phyloP scores from a whole-genome alignment of 2,329 filamentous ascomycete genomes.

The Emmonsia crescens region DNA sequence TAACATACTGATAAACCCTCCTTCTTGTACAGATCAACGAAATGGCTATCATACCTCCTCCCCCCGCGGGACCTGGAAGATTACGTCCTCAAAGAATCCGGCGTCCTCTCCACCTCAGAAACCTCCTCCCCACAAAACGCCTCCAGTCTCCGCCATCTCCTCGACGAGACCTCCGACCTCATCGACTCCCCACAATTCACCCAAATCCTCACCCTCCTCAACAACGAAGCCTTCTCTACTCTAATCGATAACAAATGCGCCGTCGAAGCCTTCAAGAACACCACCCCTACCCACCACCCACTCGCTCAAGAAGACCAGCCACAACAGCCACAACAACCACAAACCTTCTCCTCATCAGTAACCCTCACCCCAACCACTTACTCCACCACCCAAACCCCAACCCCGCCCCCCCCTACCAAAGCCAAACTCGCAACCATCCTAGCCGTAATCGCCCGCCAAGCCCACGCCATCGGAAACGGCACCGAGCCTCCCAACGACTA shows the following conservation, averaged over 20 bases:
- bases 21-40: conserved; percentile 40
- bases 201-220: conserved; percentile 71
- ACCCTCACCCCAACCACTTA: conserved; percentile 26
- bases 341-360: conserved; percentile 32
- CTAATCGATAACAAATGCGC: conserved; percentile 76
- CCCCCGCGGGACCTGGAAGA: conserved; percentile 70
- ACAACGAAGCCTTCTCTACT: conserved; percentile 77
- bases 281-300: conserved; percentile 17
- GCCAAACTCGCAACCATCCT: conserved; percentile 80
- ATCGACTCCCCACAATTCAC: conserved; percentile 88
- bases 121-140: conserved; percentile 25
- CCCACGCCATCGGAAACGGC: conserved; percentile 75
- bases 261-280: conserved; percentile 60
- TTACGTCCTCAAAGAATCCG: conserved; percentile 74
- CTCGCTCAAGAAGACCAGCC: conserved; percentile 31
- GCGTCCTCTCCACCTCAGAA: conserved; percentile 46
- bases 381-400: too few species aligned
- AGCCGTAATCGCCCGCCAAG: conserved; percentile 81
- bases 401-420: conserved; percentile 26
- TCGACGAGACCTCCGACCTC: conserved; percentile 92
- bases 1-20: neutral
- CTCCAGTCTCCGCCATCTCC: conserved; percentile 60
- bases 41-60: conserved; percentile 78
- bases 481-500: conserved; percentile 36
- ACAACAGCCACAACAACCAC: conserved; percentile 36